These are phyloP conservation scores for Nematodospora valgi DNA, from an alignment of 805 yeast genomes.

Conservation along the genomic window DNA sequence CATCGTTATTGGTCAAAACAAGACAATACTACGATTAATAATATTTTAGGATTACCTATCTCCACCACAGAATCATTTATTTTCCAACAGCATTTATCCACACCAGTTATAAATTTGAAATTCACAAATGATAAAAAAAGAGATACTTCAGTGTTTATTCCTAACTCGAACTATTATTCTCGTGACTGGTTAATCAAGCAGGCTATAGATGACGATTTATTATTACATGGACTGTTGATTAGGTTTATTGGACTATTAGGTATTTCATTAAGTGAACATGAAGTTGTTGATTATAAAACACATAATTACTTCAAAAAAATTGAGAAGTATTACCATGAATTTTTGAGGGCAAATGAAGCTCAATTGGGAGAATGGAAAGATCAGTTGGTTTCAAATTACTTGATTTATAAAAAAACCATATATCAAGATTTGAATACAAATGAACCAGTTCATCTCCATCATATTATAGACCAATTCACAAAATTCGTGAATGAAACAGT, in stretches of 20 bases:
- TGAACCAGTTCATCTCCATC: slow-evolving; percentile 10
- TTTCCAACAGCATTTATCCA: slow-evolving; percentile 27
- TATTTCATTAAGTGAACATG: slow-evolving; percentile 37
- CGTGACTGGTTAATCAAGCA: slow-evolving; percentile 28
- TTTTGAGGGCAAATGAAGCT: slow-evolving; percentile 12
- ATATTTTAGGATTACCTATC: slow-evolving; percentile 25
- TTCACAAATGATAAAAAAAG: slow-evolving; percentile 28
- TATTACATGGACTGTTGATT: slow-evolving; percentile 34
- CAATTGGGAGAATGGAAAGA: slow-evolving; percentile 20
- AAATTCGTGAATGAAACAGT: slow-evolving; percentile 12
- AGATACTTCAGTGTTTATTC: slow-evolving; percentile 26
- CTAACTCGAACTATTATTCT: slow-evolving; percentile 33
- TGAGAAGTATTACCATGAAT: slow-evolving; percentile 14
- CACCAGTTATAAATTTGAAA: slow-evolving; percentile 31
- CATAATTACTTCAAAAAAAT: slow-evolving; percentile 18
- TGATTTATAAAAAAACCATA: slow-evolving; percentile 18
- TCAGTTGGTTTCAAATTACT: slow-evolving; percentile 14
- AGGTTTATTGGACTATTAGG: slow-evolving; percentile 34
- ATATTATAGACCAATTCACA: slow-evolving; percentile 12
- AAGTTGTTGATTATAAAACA: slow-evolving; percentile 29
- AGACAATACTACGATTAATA: slow-evolving; percentile 27
- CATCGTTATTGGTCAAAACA: slow-evolving; percentile 35
- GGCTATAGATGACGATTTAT: slow-evolving; percentile 22
- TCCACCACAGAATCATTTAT: slow-evolving; percentile 23
- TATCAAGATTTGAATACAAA: slow-evolving; percentile 17